A percentile compares a stretch with the other conserved stretches of the same genome.
These are phyloP conservation scores for Amorphotheca resinae DNA, from an alignment of 495 filamentous ascomycete species.

Conservation along the genomic window DNA sequence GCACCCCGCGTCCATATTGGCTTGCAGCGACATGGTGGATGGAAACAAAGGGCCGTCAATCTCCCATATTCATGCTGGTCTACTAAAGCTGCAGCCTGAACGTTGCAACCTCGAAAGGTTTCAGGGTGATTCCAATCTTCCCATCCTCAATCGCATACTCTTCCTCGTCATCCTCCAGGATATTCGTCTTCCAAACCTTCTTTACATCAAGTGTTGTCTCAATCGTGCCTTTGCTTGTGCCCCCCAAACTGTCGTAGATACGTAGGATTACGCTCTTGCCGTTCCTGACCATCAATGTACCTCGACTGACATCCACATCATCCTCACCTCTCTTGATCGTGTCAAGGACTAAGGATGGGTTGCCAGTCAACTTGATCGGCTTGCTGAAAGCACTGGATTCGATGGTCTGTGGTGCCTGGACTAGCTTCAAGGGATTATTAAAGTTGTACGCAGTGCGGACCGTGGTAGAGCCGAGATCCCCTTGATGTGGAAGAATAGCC, in stretches of 20 bases:
- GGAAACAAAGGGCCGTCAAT: too few species aligned
- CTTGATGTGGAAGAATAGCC: conserved; percentile 78
- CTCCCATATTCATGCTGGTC: too few species aligned
- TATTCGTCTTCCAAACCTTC: conserved; percentile 69
- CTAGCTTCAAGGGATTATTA: conserved; percentile 64
- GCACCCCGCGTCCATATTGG: too few species aligned
- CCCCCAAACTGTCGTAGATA: conserved; percentile 87
- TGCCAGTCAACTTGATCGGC: conserved; percentile 43
- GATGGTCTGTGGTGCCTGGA: conserved; percentile 25
- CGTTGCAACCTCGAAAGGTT: conserved; percentile 84
- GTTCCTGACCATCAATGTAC: conserved; percentile 51
- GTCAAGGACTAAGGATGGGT: conserved; percentile 60
- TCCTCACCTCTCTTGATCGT: conserved; percentile 89
- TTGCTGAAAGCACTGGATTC: conserved; percentile 24
- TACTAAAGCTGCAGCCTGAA: conserved; percentile 59
- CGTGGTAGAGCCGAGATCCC: conserved; percentile 54
- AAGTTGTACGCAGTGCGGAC: conserved; percentile 80
- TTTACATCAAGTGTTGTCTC: conserved; percentile 53
- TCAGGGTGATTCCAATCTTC: conserved; percentile 50
- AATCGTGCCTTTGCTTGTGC: conserved; percentile 55
- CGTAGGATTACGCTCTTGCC: conserved; percentile 72
- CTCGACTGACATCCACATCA: conserved; percentile 72
- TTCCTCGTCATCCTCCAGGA: conserved; percentile 59
- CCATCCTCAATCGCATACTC: conserved; percentile 37
- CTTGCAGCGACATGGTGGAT: too few species aligned